These are phyloP conservation scores for Aspergillus egyptiacus DNA, from an alignment of 495 filamentous ascomycete species.

Conservation along the genomic window DNA sequence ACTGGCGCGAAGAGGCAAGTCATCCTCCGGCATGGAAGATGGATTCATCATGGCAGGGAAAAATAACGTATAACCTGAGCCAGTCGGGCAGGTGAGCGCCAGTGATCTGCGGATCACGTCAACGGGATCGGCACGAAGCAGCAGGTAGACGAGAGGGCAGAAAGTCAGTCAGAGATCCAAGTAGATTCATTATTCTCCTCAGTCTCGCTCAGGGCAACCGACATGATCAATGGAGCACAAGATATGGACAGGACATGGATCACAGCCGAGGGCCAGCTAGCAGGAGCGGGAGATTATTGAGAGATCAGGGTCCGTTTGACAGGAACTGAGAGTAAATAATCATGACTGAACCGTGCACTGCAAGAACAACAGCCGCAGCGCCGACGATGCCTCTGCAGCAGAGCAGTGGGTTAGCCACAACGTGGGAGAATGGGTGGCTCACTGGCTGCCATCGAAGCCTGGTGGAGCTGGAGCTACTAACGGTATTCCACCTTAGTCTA, in stretches of 20 bases:
- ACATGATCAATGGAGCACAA: slow-evolving; percentile 4
- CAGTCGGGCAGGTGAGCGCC: neutral
- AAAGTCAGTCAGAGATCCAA: neutral
- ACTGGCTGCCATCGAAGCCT: slow-evolving; percentile 24
- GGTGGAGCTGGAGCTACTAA: slow-evolving; percentile 10
- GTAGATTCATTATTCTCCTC: slow-evolving; percentile 6
- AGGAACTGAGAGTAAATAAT: neutral
- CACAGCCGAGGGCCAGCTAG: slow-evolving; percentile 6
- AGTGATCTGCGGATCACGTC: slow-evolving; percentile 21
- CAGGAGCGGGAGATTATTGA: neutral
- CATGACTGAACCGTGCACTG: too few species aligned
- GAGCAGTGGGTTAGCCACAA: slow-evolving; percentile 20
- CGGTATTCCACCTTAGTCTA: slow-evolving; percentile 1
- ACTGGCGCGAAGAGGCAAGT: slow-evolving; percentile 32
- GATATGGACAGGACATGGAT: slow-evolving; percentile 4
- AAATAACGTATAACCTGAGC: neutral
- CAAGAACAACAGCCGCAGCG: slow-evolving; percentile 7
- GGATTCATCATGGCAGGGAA: slow-evolving; percentile 11
- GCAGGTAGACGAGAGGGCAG: neutral
- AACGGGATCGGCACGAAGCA: slow-evolving; percentile 18
- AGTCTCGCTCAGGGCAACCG: neutral
- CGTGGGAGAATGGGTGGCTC: slow-evolving; percentile 37
- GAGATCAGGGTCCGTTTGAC: neutral
- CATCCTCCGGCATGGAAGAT: slow-evolving; percentile 21
- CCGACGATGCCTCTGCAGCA: slow-evolving; percentile 4